These are phyloP conservation scores for Pythium vanterpoolii DNA, from an alignment of 352 stramenopile genomes.

Conservation along the genomic window DNA sequence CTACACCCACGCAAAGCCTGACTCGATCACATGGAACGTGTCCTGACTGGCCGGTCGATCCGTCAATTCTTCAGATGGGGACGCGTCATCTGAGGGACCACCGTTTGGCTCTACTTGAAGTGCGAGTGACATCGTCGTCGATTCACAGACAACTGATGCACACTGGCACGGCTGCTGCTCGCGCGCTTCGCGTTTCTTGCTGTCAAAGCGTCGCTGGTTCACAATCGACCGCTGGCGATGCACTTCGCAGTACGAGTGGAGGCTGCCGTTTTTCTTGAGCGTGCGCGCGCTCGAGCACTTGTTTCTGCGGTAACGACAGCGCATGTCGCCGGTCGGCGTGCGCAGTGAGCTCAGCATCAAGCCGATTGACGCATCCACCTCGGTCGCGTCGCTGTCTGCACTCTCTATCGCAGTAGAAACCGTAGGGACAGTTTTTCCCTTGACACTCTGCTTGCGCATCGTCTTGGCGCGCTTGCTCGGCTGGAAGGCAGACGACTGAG, in stretches of 20 bases:
- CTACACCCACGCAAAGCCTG: not conserved
- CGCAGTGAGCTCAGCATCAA: constrained; percentile 13
- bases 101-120: too few relatives aligned
- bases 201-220: constrained; percentile 47
- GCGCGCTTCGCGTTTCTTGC: constrained; percentile 12
- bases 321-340: constrained; percentile 11
- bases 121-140: too few relatives aligned
- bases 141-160: too few relatives aligned
- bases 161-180: not conserved
- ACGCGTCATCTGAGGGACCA: not conserved
- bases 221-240: constrained; percentile 52
- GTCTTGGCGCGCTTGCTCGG: not conserved
- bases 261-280: constrained; percentile 57
- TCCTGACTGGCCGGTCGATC: not conserved
- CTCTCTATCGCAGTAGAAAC: not conserved
- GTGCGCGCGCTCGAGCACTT: constrained; percentile 49
- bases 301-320: constrained; percentile 47
- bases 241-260: constrained; percentile 65
- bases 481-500: not conserved
- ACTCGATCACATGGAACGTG: not conserved
- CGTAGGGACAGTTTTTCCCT: too few relatives aligned
- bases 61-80: not conserved
- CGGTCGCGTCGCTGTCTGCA: not conserved
- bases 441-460: not conserved
- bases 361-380: not conserved